phyloP scores from a whole-genome alignment of 805 yeast genomes.

The Candida dajiaensis region DNA sequence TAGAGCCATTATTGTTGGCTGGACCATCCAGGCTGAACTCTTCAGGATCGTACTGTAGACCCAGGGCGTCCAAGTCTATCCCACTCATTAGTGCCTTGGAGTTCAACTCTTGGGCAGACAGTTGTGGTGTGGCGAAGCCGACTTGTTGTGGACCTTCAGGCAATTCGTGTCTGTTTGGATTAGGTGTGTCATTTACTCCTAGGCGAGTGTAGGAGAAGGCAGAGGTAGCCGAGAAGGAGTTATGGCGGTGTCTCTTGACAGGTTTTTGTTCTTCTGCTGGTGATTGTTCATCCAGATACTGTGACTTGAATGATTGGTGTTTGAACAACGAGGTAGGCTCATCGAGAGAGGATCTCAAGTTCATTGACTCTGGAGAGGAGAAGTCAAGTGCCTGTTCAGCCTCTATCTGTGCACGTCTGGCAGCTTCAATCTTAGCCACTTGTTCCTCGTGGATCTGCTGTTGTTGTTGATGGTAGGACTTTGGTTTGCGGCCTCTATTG shows the following conservation, averaged over 20 bases:
- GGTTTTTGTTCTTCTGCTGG: slow-evolving; percentile 2
- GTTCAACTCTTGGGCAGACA: slow-evolving; percentile 41
- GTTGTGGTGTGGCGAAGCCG: slow-evolving; percentile 78
- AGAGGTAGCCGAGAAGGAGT: slow-evolving; percentile 38
- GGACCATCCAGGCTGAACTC: slow-evolving; percentile 13
- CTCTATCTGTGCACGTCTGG: background rate
- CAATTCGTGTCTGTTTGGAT: slow-evolving; percentile 6
- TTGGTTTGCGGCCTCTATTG: background rate
- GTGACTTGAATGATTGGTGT: background rate
- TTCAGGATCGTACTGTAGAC: slow-evolving; percentile 26
- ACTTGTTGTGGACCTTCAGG: slow-evolving; percentile 61
- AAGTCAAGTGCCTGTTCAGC: background rate
- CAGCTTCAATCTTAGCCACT: background rate
- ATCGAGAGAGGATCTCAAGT: background rate
- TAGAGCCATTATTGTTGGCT: slow-evolving; percentile 10
- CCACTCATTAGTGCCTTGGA: slow-evolving; percentile 28
- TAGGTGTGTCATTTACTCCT: slow-evolving; percentile 1
- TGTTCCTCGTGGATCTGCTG: background rate
- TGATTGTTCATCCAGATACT: background rate
- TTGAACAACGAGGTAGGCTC: background rate
- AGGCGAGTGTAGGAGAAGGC: slow-evolving; percentile 29
- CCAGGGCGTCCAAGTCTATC: slow-evolving; percentile 32
- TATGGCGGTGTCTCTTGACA: slow-evolving; percentile 31
- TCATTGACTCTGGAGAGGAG: background rate
- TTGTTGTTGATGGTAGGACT: background rate